Percentiles rank a stretch among this genome's conserved stretches.
These are phyloP conservation scores for Lolium multiflorum DNA, from an alignment of 176 grass and related monocot species.

Conservation along the genomic window DNA sequence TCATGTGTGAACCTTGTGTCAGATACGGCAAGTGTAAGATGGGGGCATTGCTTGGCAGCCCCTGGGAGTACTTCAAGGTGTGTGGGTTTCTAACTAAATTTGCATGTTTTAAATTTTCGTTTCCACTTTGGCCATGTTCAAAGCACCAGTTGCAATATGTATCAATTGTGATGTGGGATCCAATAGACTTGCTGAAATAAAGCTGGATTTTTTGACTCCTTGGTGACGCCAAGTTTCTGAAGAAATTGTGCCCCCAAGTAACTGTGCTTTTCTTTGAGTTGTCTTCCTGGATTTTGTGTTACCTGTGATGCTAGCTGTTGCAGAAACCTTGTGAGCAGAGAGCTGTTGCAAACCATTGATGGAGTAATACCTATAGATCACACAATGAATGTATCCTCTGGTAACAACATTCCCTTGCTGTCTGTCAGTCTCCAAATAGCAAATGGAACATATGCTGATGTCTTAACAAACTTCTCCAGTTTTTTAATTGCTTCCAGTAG, in stretches of 20 bases:
- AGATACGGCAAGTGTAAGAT: background rate
- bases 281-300: background rate
- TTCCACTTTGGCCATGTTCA: background rate
- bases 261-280: too few species aligned
- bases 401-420: background rate
- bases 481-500: background rate
- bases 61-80: background rate
- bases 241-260: too few species aligned
- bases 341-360: background rate
- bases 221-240: too few species aligned
- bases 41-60: background rate
- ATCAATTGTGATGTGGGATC: background rate
- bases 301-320: background rate
- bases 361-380: too few species aligned
- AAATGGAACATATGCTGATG: background rate
- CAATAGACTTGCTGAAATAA: background rate
- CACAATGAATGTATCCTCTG: background rate
- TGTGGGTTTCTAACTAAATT: background rate
- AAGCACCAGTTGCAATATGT: background rate
- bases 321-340: background rate
- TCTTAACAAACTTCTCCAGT: background rate
- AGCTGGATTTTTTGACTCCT: background rate
- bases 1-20: slow-evolving; percentile 31
- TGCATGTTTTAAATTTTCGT: background rate
- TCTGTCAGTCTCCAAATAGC: background rate